Base-by-base conservation (phyloP, 2,329 filamentous ascomycete genomes). In the Colletotrichum liriopes region DNA sequence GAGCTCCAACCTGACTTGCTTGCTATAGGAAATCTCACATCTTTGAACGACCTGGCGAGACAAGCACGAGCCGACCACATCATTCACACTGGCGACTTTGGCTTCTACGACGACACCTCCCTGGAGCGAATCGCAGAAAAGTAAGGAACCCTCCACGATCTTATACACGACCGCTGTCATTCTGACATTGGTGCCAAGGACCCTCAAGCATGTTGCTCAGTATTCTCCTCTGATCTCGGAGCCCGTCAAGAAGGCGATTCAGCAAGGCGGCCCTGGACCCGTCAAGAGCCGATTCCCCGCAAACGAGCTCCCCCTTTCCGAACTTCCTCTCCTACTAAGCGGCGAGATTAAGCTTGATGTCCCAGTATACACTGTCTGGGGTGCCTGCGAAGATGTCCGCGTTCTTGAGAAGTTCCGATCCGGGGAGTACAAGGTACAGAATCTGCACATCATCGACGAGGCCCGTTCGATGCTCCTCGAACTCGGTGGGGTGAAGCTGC, bases 301-400 rank as follows among this genome's bases (percentile, higher is more conserved):
- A 29, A 91, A 92, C 78, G 93, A 97, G 75, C 91, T 98, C 37
- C 94, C 95, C 69, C 92, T 99, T 65, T 99, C 96, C 70, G 95
- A 99, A 85, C 91, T 99, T 45, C 90, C 96, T 32, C 90, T 94
- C 78, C 94, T 99, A 77, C 90, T 99, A 75, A 93, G 91, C 83
- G 95, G 95, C 82, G 93, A 93, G 76, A 89, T 97, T 79, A 97
- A 94, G 80, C 91, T 99, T 70, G 95, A 99, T 74, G 93, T 99
- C 70, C 96, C 96, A 0, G 96, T 99, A 68, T 98, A 98, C 85
- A 99, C 96, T 51, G 96, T 99, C 47, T 99, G 96, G 96, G 96
- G 96, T 81, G 96, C 96, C 59, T 99, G 96, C 80, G 96, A 99
- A 84, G 96, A 99, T 88, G 96, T 99, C 26, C 93, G 96, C 70